Evolutionary conservation across 2,329 filamentous ascomycete genomes (phyloP).

Genomic region (Blastomyces gilchristii): DNA sequence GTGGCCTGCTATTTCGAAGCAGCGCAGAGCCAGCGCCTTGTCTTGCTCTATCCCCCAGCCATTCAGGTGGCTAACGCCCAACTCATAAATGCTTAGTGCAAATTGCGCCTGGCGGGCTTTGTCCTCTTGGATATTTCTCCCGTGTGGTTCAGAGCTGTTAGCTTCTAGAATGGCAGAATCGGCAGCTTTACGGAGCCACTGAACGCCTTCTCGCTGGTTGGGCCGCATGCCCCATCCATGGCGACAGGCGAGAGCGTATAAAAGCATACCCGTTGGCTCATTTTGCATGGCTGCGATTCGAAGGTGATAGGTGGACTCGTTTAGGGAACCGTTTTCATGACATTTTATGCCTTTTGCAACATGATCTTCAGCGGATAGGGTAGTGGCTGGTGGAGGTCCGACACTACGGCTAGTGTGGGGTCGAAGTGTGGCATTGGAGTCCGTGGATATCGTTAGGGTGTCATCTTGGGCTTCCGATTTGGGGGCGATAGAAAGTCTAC

Average conservation of each 20-base stretch:
- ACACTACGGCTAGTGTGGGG: conserved; percentile 28
- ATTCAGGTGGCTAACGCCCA: conserved; percentile 94
- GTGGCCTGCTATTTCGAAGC: conserved; percentile 89
- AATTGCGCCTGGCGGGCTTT: conserved; percentile 88
- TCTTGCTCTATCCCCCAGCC: conserved; percentile 96
- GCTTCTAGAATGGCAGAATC: conserved; percentile 74
- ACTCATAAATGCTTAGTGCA: conserved; percentile 87
- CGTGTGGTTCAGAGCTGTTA: conserved; percentile 56
- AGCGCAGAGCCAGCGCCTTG: conserved; percentile 73
- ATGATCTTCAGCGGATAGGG: conserved; percentile 61
- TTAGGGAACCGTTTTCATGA: conserved; percentile 76
- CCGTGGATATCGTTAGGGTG: conserved; percentile 46
- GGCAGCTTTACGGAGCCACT: conserved; percentile 85
- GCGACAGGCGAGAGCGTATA: conserved; percentile 87
- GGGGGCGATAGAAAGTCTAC: not conserved
- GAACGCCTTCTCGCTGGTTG: conserved; percentile 79
- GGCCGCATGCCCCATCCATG: conserved; percentile 97
- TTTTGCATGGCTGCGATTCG: conserved; percentile 77
- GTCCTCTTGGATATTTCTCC: conserved; percentile 54
- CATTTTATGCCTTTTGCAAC: conserved; percentile 80
- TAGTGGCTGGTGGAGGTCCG: conserved; percentile 12
- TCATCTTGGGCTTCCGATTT: conserved; percentile 25
- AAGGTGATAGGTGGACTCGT: conserved; percentile 93
- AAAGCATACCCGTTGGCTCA: conserved; percentile 85
- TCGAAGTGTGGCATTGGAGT: conserved; percentile 54